Conservation (phyloP, 2,329 filamentous ascomycete species). For the Diplocarpon rosae region DNA sequence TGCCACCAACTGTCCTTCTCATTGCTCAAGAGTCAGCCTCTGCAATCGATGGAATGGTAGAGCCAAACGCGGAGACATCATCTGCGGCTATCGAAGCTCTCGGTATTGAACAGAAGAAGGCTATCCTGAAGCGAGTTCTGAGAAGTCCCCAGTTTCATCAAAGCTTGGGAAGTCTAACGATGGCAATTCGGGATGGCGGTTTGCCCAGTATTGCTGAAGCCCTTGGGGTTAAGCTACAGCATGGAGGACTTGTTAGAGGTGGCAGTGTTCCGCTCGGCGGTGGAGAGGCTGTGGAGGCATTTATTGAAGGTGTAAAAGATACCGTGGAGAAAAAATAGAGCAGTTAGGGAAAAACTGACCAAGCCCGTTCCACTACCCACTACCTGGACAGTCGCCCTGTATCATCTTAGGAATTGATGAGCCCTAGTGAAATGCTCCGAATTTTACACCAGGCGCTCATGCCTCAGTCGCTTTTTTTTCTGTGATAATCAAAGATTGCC, state of each 20-base stretch:
- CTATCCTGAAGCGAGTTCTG: conserved; percentile 69
- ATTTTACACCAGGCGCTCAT: too few species aligned
- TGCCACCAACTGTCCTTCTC: conserved; percentile 70
- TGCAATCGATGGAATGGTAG: conserved; percentile 43
- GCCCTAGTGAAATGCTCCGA: too few species aligned
- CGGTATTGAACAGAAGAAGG: conserved; percentile 65
- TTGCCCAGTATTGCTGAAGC: conserved; percentile 84
- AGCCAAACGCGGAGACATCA: conserved; percentile 58
- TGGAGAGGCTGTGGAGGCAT: conserved; percentile 79
- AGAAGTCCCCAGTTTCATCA: conserved; percentile 87
- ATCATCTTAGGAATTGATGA: too few species aligned
- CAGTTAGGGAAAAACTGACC: background rate
- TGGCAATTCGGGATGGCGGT: conserved; percentile 82
- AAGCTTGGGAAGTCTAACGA: conserved; percentile 71
- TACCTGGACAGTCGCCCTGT: too few species aligned
- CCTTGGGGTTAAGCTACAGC: conserved; percentile 66
- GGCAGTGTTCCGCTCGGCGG: conserved; percentile 78
- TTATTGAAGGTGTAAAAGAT: conserved; percentile 79
- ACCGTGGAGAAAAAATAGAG: conserved; percentile 44
- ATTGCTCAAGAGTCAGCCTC: conserved; percentile 59
- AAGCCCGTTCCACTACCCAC: too few species aligned
- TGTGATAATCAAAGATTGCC: too few species aligned
- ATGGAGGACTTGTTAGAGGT: conserved; percentile 71
- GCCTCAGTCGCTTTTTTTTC: too few species aligned
- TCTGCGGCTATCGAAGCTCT: conserved; percentile 65